These are phyloP conservation scores for Colletotrichum echinochloae DNA, from an alignment of 2,329 filamentous ascomycete species.

Conservation along the genomic window DNA sequence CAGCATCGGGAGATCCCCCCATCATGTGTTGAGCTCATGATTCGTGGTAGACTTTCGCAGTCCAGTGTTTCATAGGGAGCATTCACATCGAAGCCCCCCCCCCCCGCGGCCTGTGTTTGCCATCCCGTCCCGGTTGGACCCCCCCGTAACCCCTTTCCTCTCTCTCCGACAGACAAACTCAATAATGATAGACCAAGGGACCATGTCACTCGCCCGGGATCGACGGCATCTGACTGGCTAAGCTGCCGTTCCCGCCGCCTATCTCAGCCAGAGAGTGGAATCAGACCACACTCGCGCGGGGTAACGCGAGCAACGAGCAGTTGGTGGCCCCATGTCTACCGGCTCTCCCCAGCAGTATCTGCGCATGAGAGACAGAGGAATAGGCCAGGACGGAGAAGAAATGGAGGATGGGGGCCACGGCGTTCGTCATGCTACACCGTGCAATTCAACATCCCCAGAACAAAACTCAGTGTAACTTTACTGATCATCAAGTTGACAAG, in stretches of 20 bases:
- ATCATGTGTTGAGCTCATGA: constrained; percentile 31
- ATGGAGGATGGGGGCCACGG: background rate
- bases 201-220: constrained; percentile 22
- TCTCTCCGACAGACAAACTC: background rate
- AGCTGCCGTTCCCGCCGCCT: constrained; percentile 11
- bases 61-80: constrained; percentile 1
- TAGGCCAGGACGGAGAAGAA: background rate
- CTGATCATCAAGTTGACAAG: background rate
- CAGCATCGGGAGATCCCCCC: constrained; percentile 7
- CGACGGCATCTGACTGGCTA: constrained; percentile 33
- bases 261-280: constrained; percentile 21
- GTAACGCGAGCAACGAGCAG: constrained; percentile 28
- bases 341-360: background rate
- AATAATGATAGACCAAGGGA: background rate
- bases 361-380: background rate
- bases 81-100: background rate
- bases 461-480: background rate
- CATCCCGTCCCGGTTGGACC: constrained; percentile 3
- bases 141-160: background rate
- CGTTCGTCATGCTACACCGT: background rate
- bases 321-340: constrained; percentile 1
- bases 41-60: constrained; percentile 25
- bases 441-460: background rate
- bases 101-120: background rate
- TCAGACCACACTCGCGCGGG: constrained; percentile 38